Percentiles rank a stretch among this genome's conserved stretches.
Evolutionary conservation across 148 eudicot species (phyloP).

Genomic region (Arbutus unedo): DNA sequence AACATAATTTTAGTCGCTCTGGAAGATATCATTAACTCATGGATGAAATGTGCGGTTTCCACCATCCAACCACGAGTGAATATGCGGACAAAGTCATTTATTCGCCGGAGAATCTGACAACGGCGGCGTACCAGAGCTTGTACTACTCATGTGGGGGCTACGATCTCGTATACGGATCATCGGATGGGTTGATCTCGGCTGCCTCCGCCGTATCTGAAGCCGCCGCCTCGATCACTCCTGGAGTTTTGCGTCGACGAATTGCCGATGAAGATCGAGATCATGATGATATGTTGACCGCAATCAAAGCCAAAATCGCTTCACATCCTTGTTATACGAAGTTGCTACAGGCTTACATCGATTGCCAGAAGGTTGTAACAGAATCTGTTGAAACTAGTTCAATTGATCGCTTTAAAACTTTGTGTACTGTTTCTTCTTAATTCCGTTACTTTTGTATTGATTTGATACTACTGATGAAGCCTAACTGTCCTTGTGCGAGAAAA

Average conservation of each 20-base stretch:
- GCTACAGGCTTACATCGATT: conserved; percentile 76
- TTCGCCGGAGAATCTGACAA: conserved; percentile 38
- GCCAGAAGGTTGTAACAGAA: conserved; percentile 62
- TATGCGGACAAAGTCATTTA: conserved; percentile 32
- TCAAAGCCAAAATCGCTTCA: conserved; percentile 78
- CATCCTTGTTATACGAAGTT: conserved; percentile 78
- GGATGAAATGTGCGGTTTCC: conserved; percentile 71
- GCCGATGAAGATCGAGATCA: neutral
- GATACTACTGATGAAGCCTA: neutral
- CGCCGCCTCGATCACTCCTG: conserved; percentile 31
- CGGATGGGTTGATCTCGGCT: conserved; percentile 55
- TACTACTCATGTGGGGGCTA: conserved; percentile 25
- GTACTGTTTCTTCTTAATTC: too few relatives aligned
- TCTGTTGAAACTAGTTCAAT: neutral
- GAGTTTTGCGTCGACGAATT: conserved; percentile 5
- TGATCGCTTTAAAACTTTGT: neutral
- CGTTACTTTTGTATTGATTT: neutral
- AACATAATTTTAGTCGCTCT: neutral
- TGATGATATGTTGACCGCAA: conserved; percentile 19
- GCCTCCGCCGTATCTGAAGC: conserved; percentile 49
- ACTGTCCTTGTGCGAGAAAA: neutral
- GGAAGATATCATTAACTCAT: conserved; percentile 18
- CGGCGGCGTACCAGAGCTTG: conserved; percentile 41
- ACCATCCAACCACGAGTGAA: conserved; percentile 28
- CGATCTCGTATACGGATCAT: conserved; percentile 52